phyloP scores from a whole-genome alignment of 2,329 filamentous ascomycete species.

The Aspergillus vadensis region DNA sequence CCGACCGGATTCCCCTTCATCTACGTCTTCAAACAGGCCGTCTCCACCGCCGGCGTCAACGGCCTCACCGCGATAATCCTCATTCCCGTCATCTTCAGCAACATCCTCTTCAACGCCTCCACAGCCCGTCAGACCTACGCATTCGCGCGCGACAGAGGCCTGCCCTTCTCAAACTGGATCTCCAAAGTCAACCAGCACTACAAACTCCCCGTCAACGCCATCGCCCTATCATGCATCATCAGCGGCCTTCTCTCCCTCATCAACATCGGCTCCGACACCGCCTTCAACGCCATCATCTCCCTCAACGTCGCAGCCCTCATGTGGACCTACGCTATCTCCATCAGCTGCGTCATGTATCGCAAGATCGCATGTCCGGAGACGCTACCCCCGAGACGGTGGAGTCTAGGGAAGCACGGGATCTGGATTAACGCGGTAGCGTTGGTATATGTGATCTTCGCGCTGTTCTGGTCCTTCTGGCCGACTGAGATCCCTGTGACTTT shows the following conservation, averaged over 20 bases:
- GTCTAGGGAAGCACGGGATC: constrained; percentile 48
- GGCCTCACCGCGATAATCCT: constrained; percentile 45
- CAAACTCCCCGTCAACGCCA: constrained; percentile 48
- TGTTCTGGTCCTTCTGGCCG: constrained; percentile 55
- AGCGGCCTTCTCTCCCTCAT: constrained; percentile 49
- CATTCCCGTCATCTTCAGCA: constrained; percentile 42
- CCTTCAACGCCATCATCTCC: constrained; percentile 56
- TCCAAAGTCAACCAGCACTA: constrained; percentile 37
- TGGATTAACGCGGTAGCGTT: constrained; percentile 49
- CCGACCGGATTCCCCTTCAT: constrained; percentile 50
- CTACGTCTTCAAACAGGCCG: constrained; percentile 47
- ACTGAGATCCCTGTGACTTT: constrained; percentile 38
- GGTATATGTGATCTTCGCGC: constrained; percentile 47
- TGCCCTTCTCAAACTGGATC: constrained; percentile 46
- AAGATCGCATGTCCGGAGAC: constrained; percentile 42
- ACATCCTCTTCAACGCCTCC: constrained; percentile 43
- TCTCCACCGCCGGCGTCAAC: constrained; percentile 29
- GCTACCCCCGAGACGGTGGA: constrained; percentile 46
- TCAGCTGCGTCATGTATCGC: constrained; percentile 49
- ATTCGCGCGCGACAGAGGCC: constrained; percentile 47
- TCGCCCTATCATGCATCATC: constrained; percentile 34
- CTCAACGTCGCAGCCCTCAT: constrained; percentile 52
- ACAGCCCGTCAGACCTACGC: constrained; percentile 46
- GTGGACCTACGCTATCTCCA: constrained; percentile 54
- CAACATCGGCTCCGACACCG: constrained; percentile 54